Base-by-base conservation (phyloP, 345 rosid species). In the Theobroma cacao region DNA sequence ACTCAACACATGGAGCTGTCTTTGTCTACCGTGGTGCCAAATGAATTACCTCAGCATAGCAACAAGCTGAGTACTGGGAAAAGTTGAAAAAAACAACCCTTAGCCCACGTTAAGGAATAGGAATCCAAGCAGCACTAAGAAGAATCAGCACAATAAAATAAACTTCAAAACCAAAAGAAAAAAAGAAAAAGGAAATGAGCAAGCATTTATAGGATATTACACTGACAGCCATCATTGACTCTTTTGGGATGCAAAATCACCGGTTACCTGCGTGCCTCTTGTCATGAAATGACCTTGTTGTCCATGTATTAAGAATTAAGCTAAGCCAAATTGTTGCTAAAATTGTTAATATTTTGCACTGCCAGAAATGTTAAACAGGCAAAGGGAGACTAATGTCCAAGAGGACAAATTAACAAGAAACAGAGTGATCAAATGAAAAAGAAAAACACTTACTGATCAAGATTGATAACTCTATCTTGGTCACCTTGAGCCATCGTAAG, bases 371-470 rank as follows among this genome's bases (percentile, higher is more conserved):
- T 30, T 7, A 31, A 61, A 15, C 20, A 12, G 36, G 22, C 22
- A 31, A 15, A 31, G 20, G 18, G 31, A 58, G 10, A 61, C 3
- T 6, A 22, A n/a, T 9, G 2, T 28, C 2, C 9, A 22, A 13
- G n/a, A 75, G 3, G 28, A 24, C n/a, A 45, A 47, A 28, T 2
- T 48, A 67, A 71, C 4, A 43, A 68, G 65, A 62, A 77, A 59
- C 20, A 52, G 26, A 59, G 45, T 45, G 58, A 45, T 34, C 68
- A 34, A 67, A 11, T 33, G 6, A 40, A 5, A 15, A 75, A 53
- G n/a, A 18, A 22, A 48, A 66, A 69, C 24, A 85, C 98, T 88
- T 83, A 93, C 98, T 88, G 88, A 77, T 87, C 90, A 4, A 91
- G 85, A 74, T 88, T 88, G 88, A 91, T 84, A 59, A 88, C 79